phyloP scores from a whole-genome alignment of 1,139 yeast genomes.

The Schizosaccharomyces versatilis region DNA sequence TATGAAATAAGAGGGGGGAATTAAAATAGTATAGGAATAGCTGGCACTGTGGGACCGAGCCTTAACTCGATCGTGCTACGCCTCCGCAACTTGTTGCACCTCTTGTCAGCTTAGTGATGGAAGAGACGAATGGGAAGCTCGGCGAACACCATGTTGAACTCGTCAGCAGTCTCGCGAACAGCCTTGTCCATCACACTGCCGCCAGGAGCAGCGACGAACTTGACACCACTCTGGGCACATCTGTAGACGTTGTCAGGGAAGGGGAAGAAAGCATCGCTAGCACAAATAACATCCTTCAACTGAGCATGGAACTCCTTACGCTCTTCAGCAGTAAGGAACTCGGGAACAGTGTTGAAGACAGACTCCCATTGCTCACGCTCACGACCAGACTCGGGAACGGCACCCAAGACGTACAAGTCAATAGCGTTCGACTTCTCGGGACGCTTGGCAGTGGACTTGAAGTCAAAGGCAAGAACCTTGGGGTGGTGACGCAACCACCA shows the following conservation, averaged over 20 bases:
- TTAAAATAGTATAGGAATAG: no score
- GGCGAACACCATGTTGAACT: slow-evolving; percentile 65
- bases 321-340: slow-evolving; percentile 61
- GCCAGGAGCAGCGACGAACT: slow-evolving; percentile 84
- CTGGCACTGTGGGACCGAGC: no score
- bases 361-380: slow-evolving; percentile 82
- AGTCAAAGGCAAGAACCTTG: slow-evolving; percentile 67
- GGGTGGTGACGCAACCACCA: slow-evolving; percentile 99
- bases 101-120: slow-evolving; percentile 50
- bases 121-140: slow-evolving; percentile 91
- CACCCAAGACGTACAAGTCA: slow-evolving; percentile 75
- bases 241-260: slow-evolving; percentile 97
- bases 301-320: slow-evolving; percentile 68
- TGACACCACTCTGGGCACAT: slow-evolving; percentile 90
- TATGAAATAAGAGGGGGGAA: no score
- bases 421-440: slow-evolving; percentile 97
- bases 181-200: slow-evolving; percentile 97
- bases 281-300: slow-evolving; percentile 64
- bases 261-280: slow-evolving; percentile 98
- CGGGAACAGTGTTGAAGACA: slow-evolving; percentile 65
- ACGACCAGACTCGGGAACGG: slow-evolving; percentile 78
- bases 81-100: not conserved
- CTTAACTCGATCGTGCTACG: no score
- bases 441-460: slow-evolving; percentile 96
- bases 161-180: slow-evolving; percentile 85